Percentiles rank a stretch among this genome's conserved stretches.
These are phyloP conservation scores for Aureoboletus auriporus DNA, from an alignment of 768 basidiomycete species.

Conservation along the genomic window DNA sequence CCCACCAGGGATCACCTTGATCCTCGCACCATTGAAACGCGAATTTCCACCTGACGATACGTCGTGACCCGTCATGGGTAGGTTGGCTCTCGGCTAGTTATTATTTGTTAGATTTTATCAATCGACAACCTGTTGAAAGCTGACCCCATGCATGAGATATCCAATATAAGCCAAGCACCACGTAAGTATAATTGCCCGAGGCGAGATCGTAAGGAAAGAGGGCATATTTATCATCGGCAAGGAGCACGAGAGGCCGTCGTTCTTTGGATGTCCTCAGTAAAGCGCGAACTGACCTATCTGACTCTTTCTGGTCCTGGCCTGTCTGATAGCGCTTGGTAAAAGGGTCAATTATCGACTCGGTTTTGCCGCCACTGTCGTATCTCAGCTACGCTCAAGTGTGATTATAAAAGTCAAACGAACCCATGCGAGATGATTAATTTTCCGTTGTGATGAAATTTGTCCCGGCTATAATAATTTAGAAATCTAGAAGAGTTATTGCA, in stretches of 20 bases:
- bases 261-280: conserved; percentile 54
- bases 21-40: conserved; percentile 80
- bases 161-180: conserved; percentile 57
- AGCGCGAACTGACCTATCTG: conserved; percentile 69
- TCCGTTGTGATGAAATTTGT: conserved; percentile 60
- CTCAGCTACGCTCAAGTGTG: neutral
- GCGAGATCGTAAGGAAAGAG: conserved; percentile 69
- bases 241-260: conserved; percentile 57
- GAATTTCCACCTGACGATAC: conserved; percentile 75
- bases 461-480: conserved; percentile 47
- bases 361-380: conserved; percentile 61
- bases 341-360: conserved; percentile 47
- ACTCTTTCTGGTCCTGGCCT: conserved; percentile 63
- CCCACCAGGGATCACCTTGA: conserved; percentile 60
- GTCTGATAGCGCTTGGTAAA: conserved; percentile 26
- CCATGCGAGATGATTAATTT: conserved; percentile 81
- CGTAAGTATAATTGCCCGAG: conserved; percentile 45
- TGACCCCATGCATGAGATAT: conserved; percentile 57
- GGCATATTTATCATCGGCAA: conserved; percentile 72
- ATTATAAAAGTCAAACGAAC: conserved; percentile 36
- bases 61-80: conserved; percentile 41
- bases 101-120: conserved; percentile 10
- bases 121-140: conserved; percentile 2
- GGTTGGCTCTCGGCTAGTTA: conserved; percentile 56
- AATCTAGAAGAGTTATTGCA: conserved; percentile 2